Evolutionary conservation across 768 basidiomycete genomes (phyloP), one percentile per base, ranked within the genome.

Genomic region (Zangia roseola): DNA sequence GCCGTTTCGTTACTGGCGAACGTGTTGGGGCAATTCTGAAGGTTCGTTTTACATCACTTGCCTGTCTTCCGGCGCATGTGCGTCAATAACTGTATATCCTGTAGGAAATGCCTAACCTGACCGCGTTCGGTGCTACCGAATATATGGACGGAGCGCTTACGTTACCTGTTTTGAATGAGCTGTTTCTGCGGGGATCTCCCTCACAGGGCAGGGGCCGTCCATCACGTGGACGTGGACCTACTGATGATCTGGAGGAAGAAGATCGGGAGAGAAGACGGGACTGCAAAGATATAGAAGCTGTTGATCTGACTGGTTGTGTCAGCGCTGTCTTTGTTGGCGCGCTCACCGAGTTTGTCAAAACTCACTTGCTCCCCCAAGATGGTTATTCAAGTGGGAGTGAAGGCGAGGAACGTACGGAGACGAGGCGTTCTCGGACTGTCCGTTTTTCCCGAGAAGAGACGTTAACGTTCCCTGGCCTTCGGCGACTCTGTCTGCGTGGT

Each of bases 91-190:
- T 3, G 34, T 13, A 23, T 41, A 16, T 33, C 40, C 56, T 53
- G 21, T 61, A 94, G 91, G 92, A 95, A 78, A 83, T 86, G 71
- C 91, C 92, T 0, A 93, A 93, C 55, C 73, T 98, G 10, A 75
- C 75, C 16, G 78, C 84, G 9, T 92, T 99, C 55, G 94, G 94
- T n/a, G 94, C 92, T 6, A 97, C 95, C 2, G 95, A 99, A 67
- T 99, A 97, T 65, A 97, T 99, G 91, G 95, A 99, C 57, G 86
- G 90, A 4, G 86, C 95, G 1, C 75, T 99, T 35, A 90, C 86
- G 12, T 72, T 89, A 14, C 76, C 85, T 0, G 94, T 98, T 16
- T 73, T 99, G 10, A 88, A 84, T 45, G 95, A 97, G 62, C 72
- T 99, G 16, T 84, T 99, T 60, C 82, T 98, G 52, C 85, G 95